phyloP scores from a whole-genome alignment of 2,329 filamentous ascomycete genomes.

The Passalora sequoiae region DNA sequence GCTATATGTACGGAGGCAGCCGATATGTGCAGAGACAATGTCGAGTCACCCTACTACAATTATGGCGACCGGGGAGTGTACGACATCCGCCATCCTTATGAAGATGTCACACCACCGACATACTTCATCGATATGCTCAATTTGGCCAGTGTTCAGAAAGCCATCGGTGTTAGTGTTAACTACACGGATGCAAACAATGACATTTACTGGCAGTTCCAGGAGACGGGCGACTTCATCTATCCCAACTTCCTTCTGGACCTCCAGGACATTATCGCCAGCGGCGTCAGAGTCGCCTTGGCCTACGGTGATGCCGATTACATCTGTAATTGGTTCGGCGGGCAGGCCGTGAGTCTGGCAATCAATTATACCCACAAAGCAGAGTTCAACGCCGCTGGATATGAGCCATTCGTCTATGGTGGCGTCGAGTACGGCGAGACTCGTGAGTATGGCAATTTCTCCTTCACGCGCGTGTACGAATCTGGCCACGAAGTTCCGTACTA shows the following conservation, averaged over 20 bases:
- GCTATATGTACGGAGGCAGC: constrained; percentile 52
- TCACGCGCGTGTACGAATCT: constrained; percentile 34
- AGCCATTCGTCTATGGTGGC: constrained; percentile 28
- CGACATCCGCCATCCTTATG: constrained; percentile 50
- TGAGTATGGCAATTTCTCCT: constrained; percentile 29
- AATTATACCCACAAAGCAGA: constrained; percentile 35
- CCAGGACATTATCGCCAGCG: constrained; percentile 38
- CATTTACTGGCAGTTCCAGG: constrained; percentile 50
- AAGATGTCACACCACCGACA: constrained; percentile 34
- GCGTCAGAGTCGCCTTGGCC: constrained; percentile 38
- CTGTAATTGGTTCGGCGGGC: constrained; percentile 41
- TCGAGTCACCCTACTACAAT: constrained; percentile 49
- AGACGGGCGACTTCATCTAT: constrained; percentile 52
- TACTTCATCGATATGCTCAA: constrained; percentile 54
- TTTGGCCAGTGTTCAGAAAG: constrained; percentile 50
- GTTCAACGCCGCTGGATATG: constrained; percentile 29
- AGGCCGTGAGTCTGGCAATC: constrained; percentile 35
- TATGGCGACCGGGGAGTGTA: constrained; percentile 50
- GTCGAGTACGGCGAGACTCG: constrained; percentile 37
- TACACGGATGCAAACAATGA: constrained; percentile 41
- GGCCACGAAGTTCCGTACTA: constrained; percentile 42
- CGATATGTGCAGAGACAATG: constrained; percentile 52
- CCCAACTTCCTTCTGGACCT: constrained; percentile 49
- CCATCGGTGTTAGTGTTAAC: constrained; percentile 56
- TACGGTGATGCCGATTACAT: constrained; percentile 37